phyloP scores from a whole-genome alignment of 2,329 filamentous ascomycete species.

The Microthyrium microscopicum region DNA sequence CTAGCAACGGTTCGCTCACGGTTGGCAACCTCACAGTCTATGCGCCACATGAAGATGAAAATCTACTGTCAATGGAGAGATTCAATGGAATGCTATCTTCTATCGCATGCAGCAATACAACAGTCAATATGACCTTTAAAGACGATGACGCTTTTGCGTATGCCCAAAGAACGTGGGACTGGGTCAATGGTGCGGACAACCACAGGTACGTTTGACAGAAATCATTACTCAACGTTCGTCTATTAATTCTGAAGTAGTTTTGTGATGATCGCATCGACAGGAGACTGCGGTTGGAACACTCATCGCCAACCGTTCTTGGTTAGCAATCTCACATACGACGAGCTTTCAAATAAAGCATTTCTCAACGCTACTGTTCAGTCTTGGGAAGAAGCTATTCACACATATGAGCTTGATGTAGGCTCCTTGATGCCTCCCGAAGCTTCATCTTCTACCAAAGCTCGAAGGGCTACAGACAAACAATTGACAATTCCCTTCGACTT shows the following conservation, averaged over 20 bases:
- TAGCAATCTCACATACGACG: constrained; percentile 11
- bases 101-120: constrained; percentile 10
- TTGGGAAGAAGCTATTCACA: constrained; percentile 12
- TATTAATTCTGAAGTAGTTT: too few relatives aligned
- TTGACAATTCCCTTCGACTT: constrained; percentile 11
- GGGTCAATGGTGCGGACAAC: constrained; percentile 14
- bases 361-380: constrained; percentile 8
- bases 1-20: constrained; percentile 7
- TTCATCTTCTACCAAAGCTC: not conserved
- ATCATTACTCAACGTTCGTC: too few relatives aligned
- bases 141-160: constrained; percentile 11
- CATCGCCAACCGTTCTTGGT: constrained; percentile 10
- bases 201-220: too few relatives aligned
- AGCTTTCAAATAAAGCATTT: constrained; percentile 10
- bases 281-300: constrained; percentile 12
- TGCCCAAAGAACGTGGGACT: constrained; percentile 10
- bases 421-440: constrained; percentile 3
- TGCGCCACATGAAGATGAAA: constrained; percentile 11
- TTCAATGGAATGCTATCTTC: constrained; percentile 12
- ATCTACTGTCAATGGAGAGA: constrained; percentile 13
- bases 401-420: constrained; percentile 13
- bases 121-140: constrained; percentile 11
- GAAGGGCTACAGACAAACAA: constrained; percentile 11
- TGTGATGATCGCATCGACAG: constrained; percentile 12
- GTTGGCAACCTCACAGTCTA: constrained; percentile 12